A percentile compares a stretch with the other conserved stretches of the same genome.
phyloP scores from a whole-genome alignment of 2,329 filamentous ascomycete genomes.

The Penicillium sclerotigenum region DNA sequence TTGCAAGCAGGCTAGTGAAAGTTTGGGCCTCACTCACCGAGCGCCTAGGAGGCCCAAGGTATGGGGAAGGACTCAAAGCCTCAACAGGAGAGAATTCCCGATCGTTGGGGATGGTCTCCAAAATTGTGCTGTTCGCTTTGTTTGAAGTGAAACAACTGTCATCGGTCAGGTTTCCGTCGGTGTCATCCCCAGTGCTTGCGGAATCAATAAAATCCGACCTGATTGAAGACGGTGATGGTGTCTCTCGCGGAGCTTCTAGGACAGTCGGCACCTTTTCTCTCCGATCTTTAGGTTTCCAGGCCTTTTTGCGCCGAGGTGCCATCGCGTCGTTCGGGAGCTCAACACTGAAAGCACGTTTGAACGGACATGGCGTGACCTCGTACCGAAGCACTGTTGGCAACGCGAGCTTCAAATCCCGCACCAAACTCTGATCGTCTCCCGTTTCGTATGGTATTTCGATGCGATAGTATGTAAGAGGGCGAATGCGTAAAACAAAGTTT shows the following conservation, averaged over 20 bases:
- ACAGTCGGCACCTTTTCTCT: constrained; percentile 34
- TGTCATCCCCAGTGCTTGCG: constrained; percentile 32
- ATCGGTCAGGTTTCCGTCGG: constrained; percentile 34
- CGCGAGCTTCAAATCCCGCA: constrained; percentile 66
- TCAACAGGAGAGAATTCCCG: constrained; percentile 11
- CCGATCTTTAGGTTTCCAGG: constrained; percentile 63
- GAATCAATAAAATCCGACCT: constrained; percentile 23
- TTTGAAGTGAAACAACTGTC: constrained; percentile 28
- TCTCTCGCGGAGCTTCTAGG: constrained; percentile 5
- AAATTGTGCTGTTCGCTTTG: constrained; percentile 22
- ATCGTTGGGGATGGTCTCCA: constrained; percentile 25
- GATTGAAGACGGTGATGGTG: constrained; percentile 11
- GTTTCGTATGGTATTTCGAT: constrained; percentile 74
- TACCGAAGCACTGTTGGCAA: constrained; percentile 74
- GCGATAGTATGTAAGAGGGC: constrained; percentile 81
- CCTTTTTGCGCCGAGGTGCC: constrained; percentile 63
- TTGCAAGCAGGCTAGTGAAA: constrained; percentile 39
- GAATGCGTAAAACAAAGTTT: constrained; percentile 82
- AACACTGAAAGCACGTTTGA: constrained; percentile 72
- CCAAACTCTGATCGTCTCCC: constrained; percentile 60
- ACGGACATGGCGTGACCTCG: constrained; percentile 84
- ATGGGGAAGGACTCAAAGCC: constrained; percentile 10
- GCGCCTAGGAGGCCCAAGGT: constrained; percentile 14
- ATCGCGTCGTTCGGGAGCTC: constrained; percentile 67
- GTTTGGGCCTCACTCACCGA: constrained; percentile 32